Base-by-base conservation (phyloP, 129 eudicot species). In the Calendula officinalis region DNA sequence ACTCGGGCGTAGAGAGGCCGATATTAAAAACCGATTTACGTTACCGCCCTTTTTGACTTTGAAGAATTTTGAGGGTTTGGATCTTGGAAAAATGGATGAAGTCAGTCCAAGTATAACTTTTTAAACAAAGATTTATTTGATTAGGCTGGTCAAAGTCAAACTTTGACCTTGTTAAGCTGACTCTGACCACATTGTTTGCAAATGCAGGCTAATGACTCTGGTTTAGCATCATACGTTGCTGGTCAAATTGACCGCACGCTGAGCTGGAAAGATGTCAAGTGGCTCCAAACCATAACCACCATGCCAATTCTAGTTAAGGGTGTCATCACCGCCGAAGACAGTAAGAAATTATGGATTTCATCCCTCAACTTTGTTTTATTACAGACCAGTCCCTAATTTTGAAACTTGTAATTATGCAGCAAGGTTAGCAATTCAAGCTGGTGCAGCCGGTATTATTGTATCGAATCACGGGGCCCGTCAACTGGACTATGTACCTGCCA, bases 381-480 rank as follows among this genome's bases (percentile, higher is more conserved):
- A 22, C 30, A 22, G 30, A 22, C 30, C 30, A 22, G 2, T 22
- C 30, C 30, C 30, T 22, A 22, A 22, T 22, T 22, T 22, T 22
- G 30, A 22, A 22, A 22, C 30, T 22, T 22, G 30, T 22, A 71
- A 56, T 39, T 32, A 3, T 73, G 81, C 98, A 92, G 98, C 98
- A 77, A 92, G 85, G 77, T 66, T 85, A 58, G 95, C 98, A 6
- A 56, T 92, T 72, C 89, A 92, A 83, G 84, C 80, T 48, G 96
- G 98, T 71, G 96, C 91, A 13, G 86, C 95, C 8, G 98, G 98
- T 63, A 85, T 92, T 72, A 88, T 92, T 27, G 98, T 92, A 38
- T 92, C 98, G 32, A 92, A 92, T 46, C 98, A 92, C 53, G 98
- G 98, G 39, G 98, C 96, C 67, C 96, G 98, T 22, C 98, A 92